Base-by-base conservation (phyloP, 2,329 filamentous ascomycete genomes). In the Diplocarpon mali region DNA sequence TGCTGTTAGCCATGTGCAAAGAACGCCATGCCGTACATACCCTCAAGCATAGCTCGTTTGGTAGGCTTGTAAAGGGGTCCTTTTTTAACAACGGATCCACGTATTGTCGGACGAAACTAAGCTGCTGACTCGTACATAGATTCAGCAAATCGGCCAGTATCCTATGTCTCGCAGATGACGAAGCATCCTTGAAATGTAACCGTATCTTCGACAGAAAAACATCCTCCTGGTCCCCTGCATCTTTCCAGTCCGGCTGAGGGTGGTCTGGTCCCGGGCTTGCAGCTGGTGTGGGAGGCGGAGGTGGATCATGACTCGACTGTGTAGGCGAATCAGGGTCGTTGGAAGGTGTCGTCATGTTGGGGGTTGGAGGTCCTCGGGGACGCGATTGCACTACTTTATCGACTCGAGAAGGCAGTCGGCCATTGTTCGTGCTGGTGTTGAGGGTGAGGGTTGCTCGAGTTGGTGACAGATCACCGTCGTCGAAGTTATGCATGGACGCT, bases 91-190 rank as follows among this genome's bases (percentile, higher is more conserved):
- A 69, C 24, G 92, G 92, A 62, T 87, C 90, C 55, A 98, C 90
- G 65, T 95, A 94, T 62, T 93, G 87, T 56, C 93, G 87, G 15
- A 98, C 89, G 62, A 95, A 96, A 65, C 88, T 95, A 54, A 98
- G 72, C 64, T 94, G 84, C 60, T 93, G 88, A 57, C 86, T 95
- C 56, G 93, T 93, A 68, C 92, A 98, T 56, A 95, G 76, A 59
- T 94, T 94, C 53, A 98, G 70, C 46, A 98, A 70, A 61, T 95
- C 89, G 40, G 86, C 86, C 47, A 98, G 69, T 57, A 94, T 77
- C 32, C 85, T 76, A 57, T 88, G 85, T 46, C 85, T 78, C 64
- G 90, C 84, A 1, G 79, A 75, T 17, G 81, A 76, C 46, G 80
- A 83, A 63, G 87, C 80, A 44, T 81, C 78, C 57, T 80, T 79